These are phyloP conservation scores for Diaporthe amygdali DNA, from an alignment of 2,329 filamentous ascomycete species.

Conservation along the genomic window DNA sequence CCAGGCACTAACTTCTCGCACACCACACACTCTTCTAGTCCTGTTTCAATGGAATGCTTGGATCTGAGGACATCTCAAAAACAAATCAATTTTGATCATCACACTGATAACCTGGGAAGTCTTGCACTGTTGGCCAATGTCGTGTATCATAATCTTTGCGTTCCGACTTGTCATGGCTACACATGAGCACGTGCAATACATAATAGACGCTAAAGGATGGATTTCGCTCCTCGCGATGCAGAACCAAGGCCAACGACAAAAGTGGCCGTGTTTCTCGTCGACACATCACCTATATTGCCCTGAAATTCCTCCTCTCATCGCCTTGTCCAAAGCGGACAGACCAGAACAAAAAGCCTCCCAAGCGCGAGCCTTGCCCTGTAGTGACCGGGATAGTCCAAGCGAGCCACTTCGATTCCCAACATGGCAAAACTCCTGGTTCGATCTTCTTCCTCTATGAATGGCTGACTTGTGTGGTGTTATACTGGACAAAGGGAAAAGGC, in stretches of 20 bases:
- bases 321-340: constrained; percentile 2
- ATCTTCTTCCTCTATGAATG: constrained; percentile 20
- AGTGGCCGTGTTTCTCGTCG: constrained; percentile 1
- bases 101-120: not conserved
- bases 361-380: not conserved
- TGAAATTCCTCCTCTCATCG: not conserved
- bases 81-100: not conserved
- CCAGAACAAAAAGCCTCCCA: not conserved
- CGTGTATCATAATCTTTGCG: constrained; percentile 20
- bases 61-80: not conserved
- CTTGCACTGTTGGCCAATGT: not conserved
- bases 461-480: constrained; percentile 17
- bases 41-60: not conserved
- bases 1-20: not conserved
- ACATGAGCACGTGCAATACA: constrained; percentile 23
- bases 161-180: constrained; percentile 19
- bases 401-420: constrained; percentile 14
- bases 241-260: not conserved
- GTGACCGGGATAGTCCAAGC: constrained; percentile 14
- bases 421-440: constrained; percentile 2
- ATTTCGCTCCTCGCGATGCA: constrained; percentile 18
- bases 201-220: constrained; percentile 18
- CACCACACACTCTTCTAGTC: not conserved
- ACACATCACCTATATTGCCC: not conserved
- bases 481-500: constrained; percentile 21